Conservation (phyloP, 1,284 basidiomycete species). For the Melampsora americana region DNA sequence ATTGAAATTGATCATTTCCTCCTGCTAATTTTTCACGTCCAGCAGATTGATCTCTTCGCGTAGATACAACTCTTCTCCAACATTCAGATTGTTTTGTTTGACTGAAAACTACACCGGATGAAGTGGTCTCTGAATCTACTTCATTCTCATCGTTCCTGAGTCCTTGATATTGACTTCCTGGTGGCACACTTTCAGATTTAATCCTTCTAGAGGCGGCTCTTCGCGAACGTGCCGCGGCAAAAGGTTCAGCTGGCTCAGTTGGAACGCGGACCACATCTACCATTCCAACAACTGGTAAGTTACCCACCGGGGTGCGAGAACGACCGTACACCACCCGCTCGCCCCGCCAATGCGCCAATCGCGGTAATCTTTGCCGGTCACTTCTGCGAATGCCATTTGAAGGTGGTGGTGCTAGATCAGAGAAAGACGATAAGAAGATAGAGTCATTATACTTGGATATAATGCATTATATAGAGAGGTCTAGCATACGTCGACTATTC, state of each 20-base stretch:
- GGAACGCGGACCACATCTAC: conserved; percentile 40
- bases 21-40: conserved; percentile 20
- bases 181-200: conserved; percentile 36
- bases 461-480: not conserved
- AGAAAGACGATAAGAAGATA: not conserved
- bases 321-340: conserved; percentile 37
- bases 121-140: conserved; percentile 8
- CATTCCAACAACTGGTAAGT: conserved; percentile 29
- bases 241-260: not conserved
- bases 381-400: conserved; percentile 18
- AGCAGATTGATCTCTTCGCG: conserved; percentile 13
- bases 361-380: conserved; percentile 3
- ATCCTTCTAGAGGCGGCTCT: not conserved
- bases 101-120: conserved; percentile 30
- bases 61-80: conserved; percentile 21
- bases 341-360: conserved; percentile 35
- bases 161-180: not conserved
- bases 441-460: not conserved
- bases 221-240: conserved; percentile 8
- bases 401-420: conserved; percentile 9
- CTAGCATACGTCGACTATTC: conserved; percentile 13
- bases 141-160: not conserved
- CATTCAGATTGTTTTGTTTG: conserved; percentile 22
- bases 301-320: conserved; percentile 13
- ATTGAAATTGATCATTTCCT: conserved; percentile 21